Base-by-base conservation (phyloP, 2,329 filamentous ascomycete genomes). In the Trichoderma sp. region DNA sequence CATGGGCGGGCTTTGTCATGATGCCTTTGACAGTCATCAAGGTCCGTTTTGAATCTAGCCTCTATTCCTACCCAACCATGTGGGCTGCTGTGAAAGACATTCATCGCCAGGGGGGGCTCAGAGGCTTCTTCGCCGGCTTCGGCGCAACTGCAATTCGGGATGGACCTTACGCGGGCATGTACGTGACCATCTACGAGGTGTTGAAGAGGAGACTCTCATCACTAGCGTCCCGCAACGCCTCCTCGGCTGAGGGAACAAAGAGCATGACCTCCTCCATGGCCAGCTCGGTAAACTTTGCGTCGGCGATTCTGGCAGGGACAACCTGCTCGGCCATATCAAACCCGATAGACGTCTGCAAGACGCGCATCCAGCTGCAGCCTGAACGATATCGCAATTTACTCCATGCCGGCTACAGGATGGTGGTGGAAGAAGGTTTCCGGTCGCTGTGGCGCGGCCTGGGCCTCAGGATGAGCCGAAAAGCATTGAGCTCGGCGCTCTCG, bases 1-100 rank as follows among this genome's bases (percentile, higher is more conserved):
- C 94, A 1, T 91, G 92, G 67, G 95, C 95, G 0, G 96, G 96
- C 47, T 93, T 98, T 78, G 84, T 97, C 59, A 90, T 98, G 82
- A 98, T 98, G 93, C 96, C 96, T 1, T 89, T 98, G 73, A 99
- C 96, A 1, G 92, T 99, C 58, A 91, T 99, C 78, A 99, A 99
- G 80, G 96, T 98, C 57, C 93, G 96, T 58, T 98, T 97, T 79
- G 96, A 99, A 81, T 95, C 92, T 30, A 94, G 88, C 73, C 84
- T 95, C 57, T 99, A 98, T 83, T 84, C 89, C 3, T 98, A 98
- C 83, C 87, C 87, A 28, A 95, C 93, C 1, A 85, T 98, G 28
- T 82, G 87, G 53, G 86, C 89, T 47, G 96, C 96, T 0, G 90
- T 88, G 1, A 84, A 84, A 39, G 93, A 96, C 75, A 98, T 98